Evolutionary conservation across 2,329 filamentous ascomycete species (phyloP), one percentile per base, ranked within the genome.

Genomic region (Colletotrichum sp.): DNA sequence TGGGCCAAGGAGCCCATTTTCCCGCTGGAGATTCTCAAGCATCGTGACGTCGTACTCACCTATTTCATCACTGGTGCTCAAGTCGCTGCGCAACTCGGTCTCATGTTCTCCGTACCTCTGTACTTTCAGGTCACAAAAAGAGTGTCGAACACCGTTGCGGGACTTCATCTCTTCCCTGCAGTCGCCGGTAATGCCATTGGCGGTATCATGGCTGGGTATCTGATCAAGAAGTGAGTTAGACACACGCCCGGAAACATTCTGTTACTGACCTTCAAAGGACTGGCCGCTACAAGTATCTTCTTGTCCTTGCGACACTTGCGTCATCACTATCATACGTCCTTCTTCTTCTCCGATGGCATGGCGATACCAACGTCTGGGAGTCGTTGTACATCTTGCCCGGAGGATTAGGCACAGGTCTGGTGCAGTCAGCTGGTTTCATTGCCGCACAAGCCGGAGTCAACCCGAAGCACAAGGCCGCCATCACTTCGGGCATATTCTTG

Each of bases 131-230:
- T 93, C 1, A 93, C 92, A 0, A 85, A 89, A 7, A 85, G 87
- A 1, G 89, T 88, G 4, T 91, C 90, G 1, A 91, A 90, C 60
- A 92, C 92, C 0, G 84, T 86, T 2, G 92, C 93, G 0, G 89
- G 89, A 0, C 83, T 90, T 0, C 92, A 94, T 79, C 85, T 95
- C 0, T 88, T 95, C 55, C 93, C 93, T 0, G 91, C 93, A 0
- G 92, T 95, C 0, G 83, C 90, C 0, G 93, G 93, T 0, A 95
- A 95, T 78, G 90, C 93, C 0, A 75, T 91, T 1, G 93, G 93
- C 1, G 92, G 92, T 0, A 84, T 95, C 3, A 57, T 92, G 0
- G 88, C 92, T 0, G 93, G 93, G 0, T 79, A 86, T 0, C 86
- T 88, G 65, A 93, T 94, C 79, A 87, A 88, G 55, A 86, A 84